Base-by-base conservation (phyloP, 495 filamentous ascomycete species). In the Podospora sp. region DNA sequence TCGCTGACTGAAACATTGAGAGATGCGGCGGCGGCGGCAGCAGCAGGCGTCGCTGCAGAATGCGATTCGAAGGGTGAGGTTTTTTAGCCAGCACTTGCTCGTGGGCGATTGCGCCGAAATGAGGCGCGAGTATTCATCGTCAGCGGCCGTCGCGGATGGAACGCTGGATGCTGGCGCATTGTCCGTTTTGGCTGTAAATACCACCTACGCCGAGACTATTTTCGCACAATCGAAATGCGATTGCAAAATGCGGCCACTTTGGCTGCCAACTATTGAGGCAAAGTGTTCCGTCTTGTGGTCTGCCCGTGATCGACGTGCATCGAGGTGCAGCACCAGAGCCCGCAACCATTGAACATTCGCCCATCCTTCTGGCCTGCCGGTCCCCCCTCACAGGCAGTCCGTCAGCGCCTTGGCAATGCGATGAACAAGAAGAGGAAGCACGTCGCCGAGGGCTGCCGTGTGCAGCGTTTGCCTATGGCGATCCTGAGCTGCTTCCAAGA, bases 281-380 rank as follows among this genome's bases (percentile, higher is more conserved):
- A 26, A 24, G 52, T n/a, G 52, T 22, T 22, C 52, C 24, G 25
- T 55, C 2, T 55, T 26, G 25, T 35, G 25, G 25, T 60, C 53
- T 49, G 22, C 50, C 55, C 53, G 53, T 65, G 59, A 68, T 55
- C 56, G 65, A 65, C 71, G 68, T 64, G 62, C 52, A 57, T 11
- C 63, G 63, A 58, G 63, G 29, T 65, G 63, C 63, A 59, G 63
- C 52, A 51, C 16, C 4, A 22, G 20, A 26, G 52, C 6, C 24
- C 21, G 52, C 52, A 55, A 26, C 9, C 14, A 55, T 0, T 55
- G 26, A 33, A 29, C 11, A 24, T 55, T n/a, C n/a, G 20, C 52
- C n/a, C 24, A 26, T 55, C 9, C 18, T 26, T 55, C 52, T 55
- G 6, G 52, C 24, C 52, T 55, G 52, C 14, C 52, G 2, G 52